These are phyloP conservation scores for Cyclocybe aegerita DNA, from an alignment of 768 basidiomycete genomes.

Conservation along the genomic window DNA sequence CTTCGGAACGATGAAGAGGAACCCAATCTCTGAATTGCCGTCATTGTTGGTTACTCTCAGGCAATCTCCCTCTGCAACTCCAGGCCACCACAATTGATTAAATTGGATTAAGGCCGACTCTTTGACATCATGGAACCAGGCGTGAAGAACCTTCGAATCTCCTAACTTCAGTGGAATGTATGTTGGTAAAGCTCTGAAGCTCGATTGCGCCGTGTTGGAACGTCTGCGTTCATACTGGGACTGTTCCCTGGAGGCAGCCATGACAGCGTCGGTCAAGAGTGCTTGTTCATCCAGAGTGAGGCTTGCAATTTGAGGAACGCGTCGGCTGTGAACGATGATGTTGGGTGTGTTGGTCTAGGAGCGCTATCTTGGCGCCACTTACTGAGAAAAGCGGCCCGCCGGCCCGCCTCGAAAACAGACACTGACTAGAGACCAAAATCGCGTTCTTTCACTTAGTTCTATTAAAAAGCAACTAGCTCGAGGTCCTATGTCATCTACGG, in stretches of 20 bases:
- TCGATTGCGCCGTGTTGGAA: slow-evolving; percentile 75
- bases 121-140: slow-evolving; percentile 75
- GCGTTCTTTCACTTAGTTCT: slow-evolving; percentile 17
- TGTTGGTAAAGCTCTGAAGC: slow-evolving; percentile 45
- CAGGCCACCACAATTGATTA: slow-evolving; percentile 77
- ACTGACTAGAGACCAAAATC: too few species aligned
- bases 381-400: too few species aligned
- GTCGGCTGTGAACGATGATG: too few species aligned
- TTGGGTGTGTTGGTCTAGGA: too few species aligned
- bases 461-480: slow-evolving; percentile 20
- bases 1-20: slow-evolving; percentile 64
- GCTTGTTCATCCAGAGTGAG: too few species aligned
- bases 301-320: too few species aligned
- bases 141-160: slow-evolving; percentile 60
- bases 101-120: slow-evolving; percentile 60
- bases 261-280: slow-evolving; percentile 17
- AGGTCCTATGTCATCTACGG: slow-evolving; percentile 22
- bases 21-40: slow-evolving; percentile 39
- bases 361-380: too few species aligned
- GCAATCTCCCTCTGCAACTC: slow-evolving; percentile 75
- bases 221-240: slow-evolving; percentile 67
- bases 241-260: slow-evolving; percentile 64
- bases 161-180: slow-evolving; percentile 55
- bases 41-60: slow-evolving; percentile 51
- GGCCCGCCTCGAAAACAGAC: too few species aligned